Evolutionary conservation across 2,329 filamentous ascomycete species (phyloP), one percentile per base, ranked within the genome.

Genomic region (Colletotrichum falcatum): DNA sequence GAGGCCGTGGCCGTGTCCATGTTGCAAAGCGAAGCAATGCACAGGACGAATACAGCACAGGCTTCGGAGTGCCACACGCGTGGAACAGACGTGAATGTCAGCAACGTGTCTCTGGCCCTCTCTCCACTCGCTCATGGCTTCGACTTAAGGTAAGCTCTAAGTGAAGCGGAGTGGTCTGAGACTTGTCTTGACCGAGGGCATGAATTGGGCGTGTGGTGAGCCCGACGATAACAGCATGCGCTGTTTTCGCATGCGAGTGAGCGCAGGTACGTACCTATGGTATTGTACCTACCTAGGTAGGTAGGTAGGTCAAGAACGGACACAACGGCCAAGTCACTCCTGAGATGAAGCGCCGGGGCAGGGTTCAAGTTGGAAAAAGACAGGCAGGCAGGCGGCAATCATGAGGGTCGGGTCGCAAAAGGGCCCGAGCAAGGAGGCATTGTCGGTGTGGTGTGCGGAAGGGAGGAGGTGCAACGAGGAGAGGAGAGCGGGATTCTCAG

Each of bases 51-150:
- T 11, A n/a, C 42, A 44, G 60, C 49, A 69, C 54, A 61, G 61
- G 46, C 62, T 60, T 20, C 37, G 18, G 54, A 18, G 53, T 65
- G 66, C 37, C 37, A 61, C 55, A 66, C 61, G 62, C 66, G 48
- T 70, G 35, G 55, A 42, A 60, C 46, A 69, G 55, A 44, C 51
- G 42, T 35, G 51, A 28, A 63, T 35, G 55, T 23, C 51, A 49
- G 23, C 33, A 51, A 44, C 58, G 65, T 54, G 23, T 56, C 35
- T 33, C 18, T 23, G 39, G 28, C 42, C 23, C 58, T 46, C 56
- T 51, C 30, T 26, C 30, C 58, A 60, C 58, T 35, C 39, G 28
- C 58, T 33, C 44, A 16, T 35, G 28, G 28, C 30, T 28, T 35
- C 18, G 28, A 20, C n/a, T 28, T 18, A 11, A 44, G 20, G 20